Evolutionary conservation across 2,329 filamentous ascomycete species (phyloP), one percentile per base, ranked within the genome.

Genomic region (Penicillium sp.): DNA sequence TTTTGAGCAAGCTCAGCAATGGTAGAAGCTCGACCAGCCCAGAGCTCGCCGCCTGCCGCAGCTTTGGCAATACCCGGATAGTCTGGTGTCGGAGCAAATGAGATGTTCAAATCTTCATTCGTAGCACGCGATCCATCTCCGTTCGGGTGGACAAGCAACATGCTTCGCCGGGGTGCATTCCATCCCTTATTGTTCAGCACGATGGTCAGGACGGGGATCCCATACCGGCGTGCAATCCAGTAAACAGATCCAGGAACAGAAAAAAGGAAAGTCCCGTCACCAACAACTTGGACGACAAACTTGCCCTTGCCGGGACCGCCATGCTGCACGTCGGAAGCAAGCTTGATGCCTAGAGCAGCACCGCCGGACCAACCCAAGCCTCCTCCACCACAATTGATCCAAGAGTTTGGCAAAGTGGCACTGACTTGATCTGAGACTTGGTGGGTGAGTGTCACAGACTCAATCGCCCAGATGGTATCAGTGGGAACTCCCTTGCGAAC

Each of bases 291-390:
- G 58, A 83, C 84, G 2, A 88, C 84, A 62, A 87, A 86, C 60
- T 83, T 85, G 34, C 84, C 83, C 65, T 85, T 83, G 45, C 77
- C 77, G 1, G 65, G 71, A 0, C 79, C 82, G 7, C 82, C 81
- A 38, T 82, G 77, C 60, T 82, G 75, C 2, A 75, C 73, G 52
- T 88, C 83, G 0, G 82, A 81, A 0, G 89, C 91, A 7, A 94
- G 82, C 72, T 93, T 92, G 70, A 93, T 88, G 2, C 90, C 91
- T 3, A 94, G 74, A 0, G 89, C 88, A 54, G 80, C 90, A 14
- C 91, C 90, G 14, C 90, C 90, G 11, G 87, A 90, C 90, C 90
- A 94, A 1, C 90, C 90, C 0, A 94, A 85, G 2, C 91, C 91
- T 14, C 90, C 90, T 0, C 89, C 90, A 1, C 90, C 90, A 71